Percentiles rank a stretch among this genome's conserved stretches.
Conservation (phyloP, 805 yeast genomes). For the Diddensiella santjacobensis region DNA sequence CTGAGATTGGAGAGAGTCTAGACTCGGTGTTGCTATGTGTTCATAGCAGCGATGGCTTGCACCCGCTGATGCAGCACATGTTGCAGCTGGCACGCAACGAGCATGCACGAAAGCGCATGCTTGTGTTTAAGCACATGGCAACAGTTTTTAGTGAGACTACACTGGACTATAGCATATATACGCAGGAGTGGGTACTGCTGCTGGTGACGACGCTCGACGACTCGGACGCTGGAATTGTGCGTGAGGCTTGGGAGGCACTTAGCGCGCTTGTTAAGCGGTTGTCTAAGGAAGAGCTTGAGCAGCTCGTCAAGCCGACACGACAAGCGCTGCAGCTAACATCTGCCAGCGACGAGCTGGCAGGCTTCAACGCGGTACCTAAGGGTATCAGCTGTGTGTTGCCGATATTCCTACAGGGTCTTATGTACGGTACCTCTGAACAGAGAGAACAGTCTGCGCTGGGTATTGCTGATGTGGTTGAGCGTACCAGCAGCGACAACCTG, state of each 20-base stretch:
- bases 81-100: slow-evolving; percentile 74
- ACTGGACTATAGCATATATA: slow-evolving; percentile 65
- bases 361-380: slow-evolving; percentile 58
- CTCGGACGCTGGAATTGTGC: slow-evolving; percentile 55
- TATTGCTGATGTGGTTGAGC: slow-evolving; percentile 78
- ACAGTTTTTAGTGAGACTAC: slow-evolving; percentile 62
- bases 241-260: slow-evolving; percentile 62
- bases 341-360: slow-evolving; percentile 63
- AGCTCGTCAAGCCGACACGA: slow-evolving; percentile 73
- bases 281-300: slow-evolving; percentile 72
- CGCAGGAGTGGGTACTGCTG: slow-evolving; percentile 68
- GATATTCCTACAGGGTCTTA: slow-evolving; percentile 87
- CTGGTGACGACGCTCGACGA: slow-evolving; percentile 74
- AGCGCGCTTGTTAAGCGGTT: slow-evolving; percentile 63
- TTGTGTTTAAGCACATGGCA: slow-evolving; percentile 55
- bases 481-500: slow-evolving; percentile 68
- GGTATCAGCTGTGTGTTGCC: slow-evolving; percentile 88
- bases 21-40: slow-evolving; percentile 71
- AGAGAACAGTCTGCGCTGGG: slow-evolving; percentile 85
- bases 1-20: slow-evolving; percentile 49
- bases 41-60: slow-evolving; percentile 72
- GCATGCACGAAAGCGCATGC: slow-evolving; percentile 50
- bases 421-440: slow-evolving; percentile 84
- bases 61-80: slow-evolving; percentile 78
- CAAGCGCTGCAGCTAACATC: slow-evolving; percentile 68